Conservation (phyloP, 2,329 filamentous ascomycete species). For the Ceratocystis eucalypticola region DNA sequence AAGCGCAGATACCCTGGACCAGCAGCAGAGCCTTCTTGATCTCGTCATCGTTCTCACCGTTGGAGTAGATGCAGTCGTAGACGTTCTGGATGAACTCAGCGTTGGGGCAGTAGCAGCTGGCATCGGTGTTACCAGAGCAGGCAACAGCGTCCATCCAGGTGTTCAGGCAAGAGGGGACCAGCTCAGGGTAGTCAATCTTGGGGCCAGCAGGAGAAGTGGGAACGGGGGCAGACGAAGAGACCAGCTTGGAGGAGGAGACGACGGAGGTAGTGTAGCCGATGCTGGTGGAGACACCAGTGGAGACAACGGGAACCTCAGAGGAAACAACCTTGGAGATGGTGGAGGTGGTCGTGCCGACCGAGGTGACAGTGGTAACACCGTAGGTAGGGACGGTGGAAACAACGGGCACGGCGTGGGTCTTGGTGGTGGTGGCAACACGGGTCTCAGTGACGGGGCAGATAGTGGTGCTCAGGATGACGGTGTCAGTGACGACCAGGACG, state of each 20-base stretch:
- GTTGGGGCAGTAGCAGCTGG: conserved; percentile 75
- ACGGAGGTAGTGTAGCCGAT: conserved; percentile 33
- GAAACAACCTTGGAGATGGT: conserved; percentile 30
- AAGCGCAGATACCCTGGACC: conserved; percentile 83
- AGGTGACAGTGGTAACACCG: conserved; percentile 18
- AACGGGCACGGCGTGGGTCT: conserved; percentile 24
- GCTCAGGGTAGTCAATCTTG: conserved; percentile 47
- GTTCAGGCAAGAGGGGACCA: conserved; percentile 81
- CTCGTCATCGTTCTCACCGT: conserved; percentile 53
- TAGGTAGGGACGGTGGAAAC: conserved; percentile 19
- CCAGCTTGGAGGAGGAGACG: conserved; percentile 35
- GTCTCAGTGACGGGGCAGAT: conserved; percentile 49
- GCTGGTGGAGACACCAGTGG: conserved; percentile 36
- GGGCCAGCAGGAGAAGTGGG: conserved; percentile 28
- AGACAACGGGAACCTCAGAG: conserved; percentile 38
- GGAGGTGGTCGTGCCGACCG: conserved; percentile 20
- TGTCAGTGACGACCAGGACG: conserved; percentile 38
- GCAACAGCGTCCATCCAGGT: conserved; percentile 65
- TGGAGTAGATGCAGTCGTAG: conserved; percentile 67
- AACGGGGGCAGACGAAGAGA: conserved; percentile 28
- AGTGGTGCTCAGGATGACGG: conserved; percentile 45
- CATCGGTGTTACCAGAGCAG: conserved; percentile 75
- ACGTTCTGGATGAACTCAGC: conserved; percentile 62
- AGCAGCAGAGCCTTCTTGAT: conserved; percentile 61
- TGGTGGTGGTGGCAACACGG: conserved; percentile 28